Percentiles rank a stretch among this genome's conserved stretches.
These are phyloP conservation scores for Rhynchosporium graminicola DNA, from an alignment of 2,329 filamentous ascomycete species.

Conservation along the genomic window DNA sequence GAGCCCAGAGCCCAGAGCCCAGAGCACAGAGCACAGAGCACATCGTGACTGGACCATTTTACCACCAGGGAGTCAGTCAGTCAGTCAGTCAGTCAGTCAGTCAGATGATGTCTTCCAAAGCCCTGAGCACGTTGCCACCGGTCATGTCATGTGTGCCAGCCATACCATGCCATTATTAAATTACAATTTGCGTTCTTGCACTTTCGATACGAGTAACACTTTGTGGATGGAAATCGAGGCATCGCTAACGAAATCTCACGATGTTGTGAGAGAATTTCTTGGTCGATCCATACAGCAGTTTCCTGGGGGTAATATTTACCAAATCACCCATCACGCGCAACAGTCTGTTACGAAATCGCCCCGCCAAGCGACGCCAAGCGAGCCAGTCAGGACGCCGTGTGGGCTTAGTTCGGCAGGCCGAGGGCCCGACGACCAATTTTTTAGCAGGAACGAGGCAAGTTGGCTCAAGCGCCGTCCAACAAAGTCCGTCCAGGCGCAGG, in stretches of 20 bases:
- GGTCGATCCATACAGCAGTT: slow-evolving; percentile 22
- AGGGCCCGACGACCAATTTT: slow-evolving; percentile 15
- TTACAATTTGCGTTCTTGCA: no score
- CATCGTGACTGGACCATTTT: not conserved
- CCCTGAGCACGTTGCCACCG: slow-evolving; percentile 29
- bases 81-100: not conserved
- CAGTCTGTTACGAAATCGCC: slow-evolving; percentile 20
- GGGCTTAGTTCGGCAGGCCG: slow-evolving; percentile 3
- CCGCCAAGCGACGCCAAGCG: slow-evolving; percentile 22
- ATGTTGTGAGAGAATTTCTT: slow-evolving; percentile 13
- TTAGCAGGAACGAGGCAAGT: slow-evolving; percentile 1
- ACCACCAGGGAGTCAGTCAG: not conserved
- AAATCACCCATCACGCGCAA: slow-evolving; percentile 15
- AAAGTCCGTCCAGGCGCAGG: slow-evolving; percentile 8
- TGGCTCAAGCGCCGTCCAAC: not conserved
- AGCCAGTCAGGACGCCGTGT: slow-evolving; percentile 18
- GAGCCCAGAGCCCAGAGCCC: no score
- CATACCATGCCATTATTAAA: not conserved
- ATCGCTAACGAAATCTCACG: slow-evolving; percentile 25
- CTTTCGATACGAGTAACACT: no score
- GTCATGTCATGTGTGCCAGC: slow-evolving; percentile 15
- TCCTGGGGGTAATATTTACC: slow-evolving; percentile 29
- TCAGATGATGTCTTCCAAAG: slow-evolving; percentile 29
- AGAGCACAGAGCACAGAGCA: not conserved
- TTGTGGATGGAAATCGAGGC: not conserved